Conservation (phyloP, 768 basidiomycete species). For the Phylloporus sp. region DNA sequence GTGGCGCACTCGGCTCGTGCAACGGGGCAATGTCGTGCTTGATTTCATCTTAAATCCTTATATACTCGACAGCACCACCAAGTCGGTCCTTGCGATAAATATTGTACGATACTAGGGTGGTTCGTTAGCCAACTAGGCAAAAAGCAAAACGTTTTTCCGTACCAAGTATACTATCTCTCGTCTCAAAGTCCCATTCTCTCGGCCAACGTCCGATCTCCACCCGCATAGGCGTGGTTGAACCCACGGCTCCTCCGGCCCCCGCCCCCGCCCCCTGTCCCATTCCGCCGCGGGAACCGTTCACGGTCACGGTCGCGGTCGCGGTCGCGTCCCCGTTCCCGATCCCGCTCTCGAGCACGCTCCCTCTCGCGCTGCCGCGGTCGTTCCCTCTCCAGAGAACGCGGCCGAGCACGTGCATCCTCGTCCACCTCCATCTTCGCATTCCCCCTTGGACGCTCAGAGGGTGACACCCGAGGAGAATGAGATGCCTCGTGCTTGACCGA, state of each 20-base stretch:
- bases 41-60: neutral
- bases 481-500: constrained; percentile 26
- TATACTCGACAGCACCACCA: neutral
- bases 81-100: neutral
- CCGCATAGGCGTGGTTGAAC: constrained; percentile 33
- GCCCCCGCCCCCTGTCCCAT: constrained; percentile 40
- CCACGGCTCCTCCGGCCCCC: constrained; percentile 36
- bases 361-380: constrained; percentile 37
- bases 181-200: constrained; percentile 73
- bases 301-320: constrained; percentile 34
- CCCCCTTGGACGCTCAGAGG: constrained; percentile 28
- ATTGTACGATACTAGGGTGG: constrained; percentile 15
- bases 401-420: constrained; percentile 44
- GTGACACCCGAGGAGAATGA: constrained; percentile 27
- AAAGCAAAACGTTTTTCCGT: constrained; percentile 17
- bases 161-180: constrained; percentile 38
- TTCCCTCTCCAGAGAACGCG: constrained; percentile 42
- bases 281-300: constrained; percentile 39
- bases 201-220: constrained; percentile 76
- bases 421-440: constrained; percentile 53
- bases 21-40: constrained; percentile 7
- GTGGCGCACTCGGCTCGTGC: constrained; percentile 38
- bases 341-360: constrained; percentile 35
- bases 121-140: constrained; percentile 28
- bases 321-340: constrained; percentile 34